These are phyloP conservation scores for Globisporangium iwayamae DNA, from an alignment of 352 stramenopile genomes.

Conservation along the genomic window DNA sequence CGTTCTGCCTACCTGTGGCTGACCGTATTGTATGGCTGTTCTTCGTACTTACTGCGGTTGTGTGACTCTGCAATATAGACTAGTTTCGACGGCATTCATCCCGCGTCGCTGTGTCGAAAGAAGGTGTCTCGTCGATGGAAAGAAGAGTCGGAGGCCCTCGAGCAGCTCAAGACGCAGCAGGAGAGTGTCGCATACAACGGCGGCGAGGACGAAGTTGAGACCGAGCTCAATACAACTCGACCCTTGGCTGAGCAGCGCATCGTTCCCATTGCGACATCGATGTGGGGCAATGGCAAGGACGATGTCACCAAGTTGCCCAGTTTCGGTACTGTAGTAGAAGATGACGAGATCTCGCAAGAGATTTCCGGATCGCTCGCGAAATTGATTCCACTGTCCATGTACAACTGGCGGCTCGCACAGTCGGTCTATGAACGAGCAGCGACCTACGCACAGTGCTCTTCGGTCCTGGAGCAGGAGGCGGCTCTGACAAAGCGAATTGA, in stretches of 20 bases:
- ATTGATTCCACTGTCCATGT: constrained; percentile 55
- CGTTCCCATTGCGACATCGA: constrained; percentile 7
- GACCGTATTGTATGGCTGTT: background rate
- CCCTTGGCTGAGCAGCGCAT: background rate
- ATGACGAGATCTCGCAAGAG: constrained; percentile 70
- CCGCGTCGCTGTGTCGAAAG: constrained; percentile 35
- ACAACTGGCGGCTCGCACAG: constrained; percentile 70
- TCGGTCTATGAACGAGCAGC: constrained; percentile 52
- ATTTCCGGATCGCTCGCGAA: constrained; percentile 49
- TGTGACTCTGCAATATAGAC: background rate
- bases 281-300: constrained; percentile 17
- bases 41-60: no score
- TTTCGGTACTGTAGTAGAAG: constrained; percentile 55
- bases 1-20: constrained; percentile 4
- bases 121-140: constrained; percentile 29
- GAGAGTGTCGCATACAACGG: constrained; percentile 16
- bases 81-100: constrained; percentile 36
- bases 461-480: constrained; percentile 47
- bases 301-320: constrained; percentile 24
- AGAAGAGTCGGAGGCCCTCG: constrained; percentile 32
- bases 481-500: constrained; percentile 44
- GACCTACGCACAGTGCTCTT: constrained; percentile 46
- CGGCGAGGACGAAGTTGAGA: background rate
- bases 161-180: constrained; percentile 22
- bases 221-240: background rate